A percentile compares a stretch with the other conserved stretches of the same genome.
phyloP scores from a whole-genome alignment of 805 yeast genomes.

The Saccharomycopsis vini region DNA sequence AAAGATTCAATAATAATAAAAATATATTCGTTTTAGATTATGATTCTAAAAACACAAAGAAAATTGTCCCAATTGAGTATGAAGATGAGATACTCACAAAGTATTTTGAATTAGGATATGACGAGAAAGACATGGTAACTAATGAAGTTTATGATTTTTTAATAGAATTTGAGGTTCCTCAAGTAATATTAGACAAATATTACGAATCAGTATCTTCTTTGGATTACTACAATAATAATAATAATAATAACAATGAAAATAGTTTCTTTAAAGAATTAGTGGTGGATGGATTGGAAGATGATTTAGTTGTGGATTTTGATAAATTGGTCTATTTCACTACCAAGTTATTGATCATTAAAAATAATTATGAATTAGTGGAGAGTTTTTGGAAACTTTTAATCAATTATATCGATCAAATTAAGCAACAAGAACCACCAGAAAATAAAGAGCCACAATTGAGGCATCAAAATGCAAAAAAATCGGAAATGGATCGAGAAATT shows the following conservation, averaged over 20 bases:
- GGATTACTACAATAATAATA: too few species aligned
- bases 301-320: conserved; percentile 14
- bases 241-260: too few species aligned
- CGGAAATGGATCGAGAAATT: conserved; percentile 5
- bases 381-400: conserved; percentile 14
- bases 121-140: conserved; percentile 16
- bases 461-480: not conserved
- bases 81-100: conserved; percentile 30
- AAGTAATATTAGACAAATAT: conserved; percentile 6
- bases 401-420: not conserved
- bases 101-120: conserved; percentile 17
- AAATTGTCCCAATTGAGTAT: conserved; percentile 17
- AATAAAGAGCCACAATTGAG: not conserved
- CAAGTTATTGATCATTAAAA: conserved; percentile 10
- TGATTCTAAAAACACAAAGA: too few species aligned
- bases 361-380: conserved; percentile 14
- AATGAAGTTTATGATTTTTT: conserved; percentile 9
- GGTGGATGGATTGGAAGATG: conserved; percentile 14
- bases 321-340: conserved; percentile 8
- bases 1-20: too few species aligned
- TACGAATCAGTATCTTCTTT: not conserved
- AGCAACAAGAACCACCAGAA: not conserved
- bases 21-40: too few species aligned
- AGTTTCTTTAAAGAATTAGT: conserved; percentile 6
- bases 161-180: conserved; percentile 6